phyloP scores from a whole-genome alignment of 2,329 filamentous ascomycete species.

The Esteya vermicola region DNA sequence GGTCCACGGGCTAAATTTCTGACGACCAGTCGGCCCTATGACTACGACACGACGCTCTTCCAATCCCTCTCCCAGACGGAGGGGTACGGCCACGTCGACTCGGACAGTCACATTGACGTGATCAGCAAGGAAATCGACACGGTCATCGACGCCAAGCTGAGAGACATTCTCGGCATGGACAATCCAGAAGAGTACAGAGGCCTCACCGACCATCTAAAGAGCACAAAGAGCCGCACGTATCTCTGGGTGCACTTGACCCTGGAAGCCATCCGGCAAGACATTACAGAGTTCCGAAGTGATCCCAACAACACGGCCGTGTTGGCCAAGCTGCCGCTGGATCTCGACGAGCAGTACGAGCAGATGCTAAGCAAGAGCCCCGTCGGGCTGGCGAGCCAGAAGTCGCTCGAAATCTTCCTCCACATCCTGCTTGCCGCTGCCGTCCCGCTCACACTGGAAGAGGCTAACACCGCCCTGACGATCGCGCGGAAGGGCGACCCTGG shows the following conservation, averaged over 20 bases:
- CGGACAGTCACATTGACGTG: conserved; percentile 11
- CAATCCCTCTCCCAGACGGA: conserved; percentile 18
- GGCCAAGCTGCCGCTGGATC: conserved; percentile 9
- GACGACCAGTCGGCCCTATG: conserved; percentile 22
- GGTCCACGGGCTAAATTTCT: conserved; percentile 9
- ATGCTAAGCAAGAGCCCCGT: conserved; percentile 18
- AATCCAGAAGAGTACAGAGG: neutral
- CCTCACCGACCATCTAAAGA: conserved; percentile 6
- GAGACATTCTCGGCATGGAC: neutral
- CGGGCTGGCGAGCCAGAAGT: conserved; percentile 12
- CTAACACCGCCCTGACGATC: conserved; percentile 16
- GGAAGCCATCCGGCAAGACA: conserved; percentile 6
- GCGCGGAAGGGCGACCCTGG: neutral
- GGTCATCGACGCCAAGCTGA: conserved; percentile 2
- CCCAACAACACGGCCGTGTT: neutral
- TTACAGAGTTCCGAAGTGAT: neutral
- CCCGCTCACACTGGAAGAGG: conserved; percentile 20
- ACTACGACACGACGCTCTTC: conserved; percentile 12
- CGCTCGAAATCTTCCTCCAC: conserved; percentile 14
- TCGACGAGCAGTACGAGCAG: conserved; percentile 20
- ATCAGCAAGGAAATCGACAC: conserved; percentile 15
- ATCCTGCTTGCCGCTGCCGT: conserved; percentile 19
- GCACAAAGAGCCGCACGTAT: conserved; percentile 12
- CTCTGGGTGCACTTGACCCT: conserved; percentile 14
- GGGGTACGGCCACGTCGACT: conserved; percentile 6